These are phyloP conservation scores for Colletotrichum sp. DNA, from an alignment of 2,329 filamentous ascomycete species.

Conservation along the genomic window DNA sequence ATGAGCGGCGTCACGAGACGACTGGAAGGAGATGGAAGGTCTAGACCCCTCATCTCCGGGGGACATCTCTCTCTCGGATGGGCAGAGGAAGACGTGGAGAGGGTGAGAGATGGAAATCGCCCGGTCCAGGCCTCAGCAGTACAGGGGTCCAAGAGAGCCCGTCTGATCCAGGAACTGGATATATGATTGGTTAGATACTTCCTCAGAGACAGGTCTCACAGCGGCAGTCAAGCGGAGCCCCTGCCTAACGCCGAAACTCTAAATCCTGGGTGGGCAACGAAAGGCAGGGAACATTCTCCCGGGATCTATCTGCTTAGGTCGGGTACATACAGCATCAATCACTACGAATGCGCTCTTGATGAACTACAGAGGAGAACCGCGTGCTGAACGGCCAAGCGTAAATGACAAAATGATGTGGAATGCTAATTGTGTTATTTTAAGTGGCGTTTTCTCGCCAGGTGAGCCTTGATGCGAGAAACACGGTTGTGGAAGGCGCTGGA, in stretches of 20 bases:
- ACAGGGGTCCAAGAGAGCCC: neutral
- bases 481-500: slow-evolving; percentile 30
- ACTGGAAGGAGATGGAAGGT: neutral
- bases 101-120: neutral
- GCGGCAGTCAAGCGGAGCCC: neutral
- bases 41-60: neutral
- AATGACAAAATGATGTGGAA: neutral
- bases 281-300: neutral
- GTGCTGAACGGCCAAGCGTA: neutral
- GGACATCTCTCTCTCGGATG: neutral
- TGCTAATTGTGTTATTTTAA: too few relatives aligned
- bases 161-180: neutral
- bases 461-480: neutral
- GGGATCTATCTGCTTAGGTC: neutral
- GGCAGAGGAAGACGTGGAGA: neutral
- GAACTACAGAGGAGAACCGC: neutral
- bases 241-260: neutral
- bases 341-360: neutral
- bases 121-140: neutral
- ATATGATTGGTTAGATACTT: neutral
- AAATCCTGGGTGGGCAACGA: neutral
- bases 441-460: neutral
- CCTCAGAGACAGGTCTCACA: neutral
- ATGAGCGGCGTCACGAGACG: neutral
- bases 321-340: neutral